Evolutionary conservation across 805 yeast species (phyloP).

Genomic region (Candida multigemmis): DNA sequence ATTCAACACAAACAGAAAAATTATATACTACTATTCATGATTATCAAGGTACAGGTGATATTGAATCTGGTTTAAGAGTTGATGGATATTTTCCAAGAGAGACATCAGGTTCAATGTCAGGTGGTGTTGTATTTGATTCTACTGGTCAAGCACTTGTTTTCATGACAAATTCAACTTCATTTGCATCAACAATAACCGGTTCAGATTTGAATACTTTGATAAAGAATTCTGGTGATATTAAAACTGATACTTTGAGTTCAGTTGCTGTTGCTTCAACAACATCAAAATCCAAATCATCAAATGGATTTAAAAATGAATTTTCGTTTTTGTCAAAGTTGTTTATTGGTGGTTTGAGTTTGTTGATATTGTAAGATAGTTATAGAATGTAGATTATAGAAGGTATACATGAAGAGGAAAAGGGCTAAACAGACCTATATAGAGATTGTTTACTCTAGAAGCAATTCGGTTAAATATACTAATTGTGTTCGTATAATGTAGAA

Average conservation of each 20-base stretch:
- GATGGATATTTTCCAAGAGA: conserved; percentile 52
- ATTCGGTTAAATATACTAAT: too few relatives aligned
- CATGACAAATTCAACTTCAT: conserved; percentile 42
- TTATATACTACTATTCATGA: conserved; percentile 66
- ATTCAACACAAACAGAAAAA: conserved; percentile 25
- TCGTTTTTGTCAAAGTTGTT: too few relatives aligned
- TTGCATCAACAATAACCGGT: conserved; percentile 37
- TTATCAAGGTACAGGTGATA: conserved; percentile 61
- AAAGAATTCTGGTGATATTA: conserved; percentile 20
- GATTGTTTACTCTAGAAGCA: too few relatives aligned
- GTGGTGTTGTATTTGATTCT: conserved; percentile 64
- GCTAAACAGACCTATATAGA: too few relatives aligned
- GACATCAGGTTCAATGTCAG: conserved; percentile 42
- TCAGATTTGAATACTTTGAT: conserved; percentile 40
- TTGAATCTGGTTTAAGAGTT: conserved; percentile 51
- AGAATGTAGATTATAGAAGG: too few relatives aligned
- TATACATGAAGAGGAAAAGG: too few relatives aligned
- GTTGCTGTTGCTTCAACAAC: too few relatives aligned
- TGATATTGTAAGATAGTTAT: too few relatives aligned
- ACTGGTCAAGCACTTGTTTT: conserved; percentile 56
- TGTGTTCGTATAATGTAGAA: too few relatives aligned
- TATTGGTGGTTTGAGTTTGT: too few relatives aligned
- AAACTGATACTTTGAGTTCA: conserved; percentile 14
- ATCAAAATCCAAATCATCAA: too few relatives aligned
- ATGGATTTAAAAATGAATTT: too few relatives aligned